A percentile compares a stretch with the other conserved stretches of the same genome.
Evolutionary conservation across 1,139 yeast species (phyloP).

Genomic region (Blastobotrys persicus): DNA sequence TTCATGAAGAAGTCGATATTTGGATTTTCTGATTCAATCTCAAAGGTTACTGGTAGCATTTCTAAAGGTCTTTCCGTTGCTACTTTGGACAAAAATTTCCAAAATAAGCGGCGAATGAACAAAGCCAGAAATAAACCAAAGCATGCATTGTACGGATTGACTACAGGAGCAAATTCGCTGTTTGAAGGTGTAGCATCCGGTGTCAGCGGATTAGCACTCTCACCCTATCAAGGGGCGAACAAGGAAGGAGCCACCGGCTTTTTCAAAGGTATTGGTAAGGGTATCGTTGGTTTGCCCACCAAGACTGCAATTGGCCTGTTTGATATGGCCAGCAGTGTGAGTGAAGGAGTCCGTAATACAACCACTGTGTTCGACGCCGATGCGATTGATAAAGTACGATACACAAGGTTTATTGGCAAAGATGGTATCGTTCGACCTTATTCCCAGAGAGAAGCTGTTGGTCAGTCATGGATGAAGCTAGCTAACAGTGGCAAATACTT

Average conservation of each 20-base stretch:
- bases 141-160: slow-evolving; percentile 85
- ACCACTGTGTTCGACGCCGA: slow-evolving; percentile 87
- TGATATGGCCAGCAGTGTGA: slow-evolving; percentile 87
- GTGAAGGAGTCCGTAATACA: slow-evolving; percentile 91
- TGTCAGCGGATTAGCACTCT: slow-evolving; percentile 81
- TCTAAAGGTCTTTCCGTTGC: slow-evolving; percentile 93
- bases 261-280: slow-evolving; percentile 89
- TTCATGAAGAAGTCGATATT: slow-evolving; percentile 92
- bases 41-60: slow-evolving; percentile 88
- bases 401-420: slow-evolving; percentile 71
- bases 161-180: slow-evolving; percentile 85
- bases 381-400: slow-evolving; percentile 73
- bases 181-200: slow-evolving; percentile 88
- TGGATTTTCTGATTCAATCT: slow-evolving; percentile 90
- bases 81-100: slow-evolving; percentile 82
- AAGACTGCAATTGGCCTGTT: slow-evolving; percentile 94
- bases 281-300: slow-evolving; percentile 92
- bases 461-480: slow-evolving; percentile 86
- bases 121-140: slow-evolving; percentile 77
- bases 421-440: slow-evolving; percentile 73
- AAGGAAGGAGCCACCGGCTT: slow-evolving; percentile 88
- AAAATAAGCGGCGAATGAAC: slow-evolving; percentile 59
- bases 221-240: slow-evolving; percentile 86
- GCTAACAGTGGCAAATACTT: slow-evolving; percentile 77
- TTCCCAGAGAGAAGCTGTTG: slow-evolving; percentile 84